phyloP scores from a whole-genome alignment of 257 asterid species.

The Gentiana macrophylla region DNA sequence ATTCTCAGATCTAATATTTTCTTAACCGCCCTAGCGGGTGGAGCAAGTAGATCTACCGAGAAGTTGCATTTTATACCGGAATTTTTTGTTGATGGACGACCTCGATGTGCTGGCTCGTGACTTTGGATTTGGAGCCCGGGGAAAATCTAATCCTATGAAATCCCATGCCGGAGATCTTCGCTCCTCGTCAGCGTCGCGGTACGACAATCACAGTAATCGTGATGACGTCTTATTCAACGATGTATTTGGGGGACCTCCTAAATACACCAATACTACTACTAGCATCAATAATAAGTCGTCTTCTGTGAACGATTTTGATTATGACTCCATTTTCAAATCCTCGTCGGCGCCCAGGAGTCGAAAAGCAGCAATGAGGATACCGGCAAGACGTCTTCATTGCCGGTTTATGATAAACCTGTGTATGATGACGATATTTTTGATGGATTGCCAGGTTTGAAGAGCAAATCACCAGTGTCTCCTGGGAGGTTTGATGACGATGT shows the following conservation, averaged over 20 bases:
- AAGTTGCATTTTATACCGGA: not conserved
- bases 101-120: conserved; percentile 71
- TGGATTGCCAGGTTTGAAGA: conserved; percentile 86
- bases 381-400: conserved; percentile 33
- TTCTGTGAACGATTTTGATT: conserved; percentile 48
- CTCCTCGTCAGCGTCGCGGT: conserved; percentile 17
- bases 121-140: conserved; percentile 58
- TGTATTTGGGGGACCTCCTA: conserved; percentile 72
- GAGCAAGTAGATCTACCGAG: conserved; percentile 31
- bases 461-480: conserved; percentile 40
- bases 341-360: conserved; percentile 15
- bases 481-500: conserved; percentile 54
- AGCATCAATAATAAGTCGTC: conserved; percentile 15
- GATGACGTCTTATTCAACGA: conserved; percentile 44
- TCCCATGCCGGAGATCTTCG: conserved; percentile 60
- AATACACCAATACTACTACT: conserved; percentile 33
- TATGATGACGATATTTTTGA: conserved; percentile 91
- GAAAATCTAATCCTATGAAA: conserved; percentile 95
- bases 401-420: conserved; percentile 91
- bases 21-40: conserved; percentile 16
- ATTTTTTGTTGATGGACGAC: conserved; percentile 50
- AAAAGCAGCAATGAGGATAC: conserved; percentile 24
- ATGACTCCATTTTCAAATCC: conserved; percentile 34
- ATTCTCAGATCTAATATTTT: conserved; percentile 31
- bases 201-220: conserved; percentile 16